Evolutionary conservation across 2,329 filamentous ascomycete genomes (phyloP).

Genomic region (Trichoderma arundinaceum): DNA sequence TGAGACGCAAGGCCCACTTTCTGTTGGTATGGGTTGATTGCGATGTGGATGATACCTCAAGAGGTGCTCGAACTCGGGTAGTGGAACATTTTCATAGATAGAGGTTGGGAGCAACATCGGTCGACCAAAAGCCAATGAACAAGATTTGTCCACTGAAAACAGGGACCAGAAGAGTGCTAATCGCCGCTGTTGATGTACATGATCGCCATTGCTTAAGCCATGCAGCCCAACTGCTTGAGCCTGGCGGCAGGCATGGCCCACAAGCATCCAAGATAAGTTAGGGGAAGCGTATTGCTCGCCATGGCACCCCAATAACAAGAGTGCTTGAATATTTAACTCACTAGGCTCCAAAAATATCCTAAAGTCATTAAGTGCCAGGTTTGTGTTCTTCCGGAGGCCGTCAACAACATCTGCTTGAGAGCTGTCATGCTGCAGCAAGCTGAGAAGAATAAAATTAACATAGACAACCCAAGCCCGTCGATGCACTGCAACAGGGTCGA

Average conservation of each 20-base stretch:
- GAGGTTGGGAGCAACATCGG: slow-evolving; percentile 15
- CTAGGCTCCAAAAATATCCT: slow-evolving; percentile 26
- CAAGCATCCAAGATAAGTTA: slow-evolving; percentile 29
- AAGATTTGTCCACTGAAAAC: slow-evolving; percentile 28
- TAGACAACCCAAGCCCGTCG: slow-evolving; percentile 12
- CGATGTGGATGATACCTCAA: slow-evolving; percentile 4
- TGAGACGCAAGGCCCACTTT: neutral
- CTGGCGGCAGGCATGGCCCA: slow-evolving; percentile 27
- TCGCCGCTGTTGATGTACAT: slow-evolving; percentile 13
- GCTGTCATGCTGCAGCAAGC: neutral
- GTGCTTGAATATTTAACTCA: slow-evolving; percentile 25
- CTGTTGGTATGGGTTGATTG: neutral
- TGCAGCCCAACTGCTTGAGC: slow-evolving; percentile 9
- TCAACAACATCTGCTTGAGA: slow-evolving; percentile 14
- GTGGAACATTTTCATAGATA: slow-evolving; percentile 9
- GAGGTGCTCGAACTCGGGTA: slow-evolving; percentile 4
- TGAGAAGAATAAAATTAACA: slow-evolving; percentile 11
- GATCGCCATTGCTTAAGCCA: neutral
- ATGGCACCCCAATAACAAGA: slow-evolving; percentile 16
- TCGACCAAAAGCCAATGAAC: slow-evolving; percentile 26
- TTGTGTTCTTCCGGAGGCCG: slow-evolving; percentile 15
- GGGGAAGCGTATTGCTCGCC: slow-evolving; percentile 25
- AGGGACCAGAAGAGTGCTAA: slow-evolving; percentile 27
- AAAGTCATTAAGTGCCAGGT: slow-evolving; percentile 17
- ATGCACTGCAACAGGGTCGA: neutral